A percentile compares a stretch with the other conserved stretches of the same genome.
These are phyloP conservation scores for Penicillium brevicompactum DNA, from an alignment of 2,329 filamentous ascomycete genomes.

Conservation along the genomic window DNA sequence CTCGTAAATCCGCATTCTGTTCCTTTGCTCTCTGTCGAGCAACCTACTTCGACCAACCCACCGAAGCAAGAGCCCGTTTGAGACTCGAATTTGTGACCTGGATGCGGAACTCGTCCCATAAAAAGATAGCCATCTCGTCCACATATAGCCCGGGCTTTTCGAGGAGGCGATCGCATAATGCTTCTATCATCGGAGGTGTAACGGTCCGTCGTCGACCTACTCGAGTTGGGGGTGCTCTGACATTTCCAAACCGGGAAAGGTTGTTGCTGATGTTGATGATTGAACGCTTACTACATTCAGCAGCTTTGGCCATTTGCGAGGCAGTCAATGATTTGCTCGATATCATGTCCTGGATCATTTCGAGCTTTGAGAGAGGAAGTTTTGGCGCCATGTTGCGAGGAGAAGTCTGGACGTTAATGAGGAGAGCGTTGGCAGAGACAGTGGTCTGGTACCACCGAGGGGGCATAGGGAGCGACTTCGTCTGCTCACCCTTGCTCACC, in stretches of 20 bases:
- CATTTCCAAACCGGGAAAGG: slow-evolving; percentile 9
- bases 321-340: slow-evolving; percentile 8
- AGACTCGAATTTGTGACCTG: no score
- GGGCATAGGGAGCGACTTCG: neutral
- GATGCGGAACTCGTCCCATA: no score
- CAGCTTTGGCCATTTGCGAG: slow-evolving; percentile 10
- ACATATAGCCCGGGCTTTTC: no score
- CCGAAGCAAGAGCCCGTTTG: no score
- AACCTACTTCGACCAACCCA: neutral
- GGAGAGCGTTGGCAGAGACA: neutral
- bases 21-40: neutral
- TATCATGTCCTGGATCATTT: slow-evolving; percentile 14
- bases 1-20: neutral
- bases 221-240: no score
- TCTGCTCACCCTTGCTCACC: neutral
- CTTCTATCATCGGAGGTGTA: no score
- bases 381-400: slow-evolving; percentile 1
- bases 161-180: no score
- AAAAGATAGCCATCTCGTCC: no score
- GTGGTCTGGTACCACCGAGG: neutral
- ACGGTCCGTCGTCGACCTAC: no score
- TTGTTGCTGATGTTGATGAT: slow-evolving; percentile 13
- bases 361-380: slow-evolving; percentile 6
- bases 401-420: neutral
- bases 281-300: slow-evolving; percentile 11